These are phyloP conservation scores for Corniculantispora saksenae DNA, from an alignment of 2,329 filamentous ascomycete species.

Conservation along the genomic window DNA sequence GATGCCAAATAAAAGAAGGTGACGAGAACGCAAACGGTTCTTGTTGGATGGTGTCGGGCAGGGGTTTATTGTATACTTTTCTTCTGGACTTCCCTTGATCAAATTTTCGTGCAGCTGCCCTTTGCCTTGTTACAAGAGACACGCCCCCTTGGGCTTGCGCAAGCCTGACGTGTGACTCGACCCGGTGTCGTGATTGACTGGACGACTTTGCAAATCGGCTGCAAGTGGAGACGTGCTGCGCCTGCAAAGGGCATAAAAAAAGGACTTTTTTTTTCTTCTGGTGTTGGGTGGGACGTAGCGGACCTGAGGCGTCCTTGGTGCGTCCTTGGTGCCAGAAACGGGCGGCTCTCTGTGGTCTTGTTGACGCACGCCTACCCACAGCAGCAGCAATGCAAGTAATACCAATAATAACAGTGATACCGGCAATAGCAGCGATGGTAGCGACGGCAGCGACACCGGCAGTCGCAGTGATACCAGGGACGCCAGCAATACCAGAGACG, in stretches of 20 bases:
- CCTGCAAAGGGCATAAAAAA: conserved; percentile 15
- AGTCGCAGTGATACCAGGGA: no score
- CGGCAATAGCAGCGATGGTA: no score
- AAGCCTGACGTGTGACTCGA: conserved; percentile 20
- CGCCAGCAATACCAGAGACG: no score
- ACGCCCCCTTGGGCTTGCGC: conserved; percentile 16
- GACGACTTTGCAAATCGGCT: conserved; percentile 19
- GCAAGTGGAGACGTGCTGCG: conserved; percentile 15
- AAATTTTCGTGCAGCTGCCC: conserved; percentile 15
- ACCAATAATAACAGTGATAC: no score
- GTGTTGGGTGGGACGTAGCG: conserved; percentile 11
- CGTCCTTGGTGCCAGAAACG: conserved; percentile 13
- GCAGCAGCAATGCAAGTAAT: background rate
- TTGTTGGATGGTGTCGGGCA: background rate
- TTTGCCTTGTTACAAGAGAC: conserved; percentile 4
- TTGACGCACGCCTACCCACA: conserved; percentile 5
- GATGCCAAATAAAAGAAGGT: background rate
- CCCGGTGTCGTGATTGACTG: conserved; percentile 22
- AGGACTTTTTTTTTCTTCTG: background rate
- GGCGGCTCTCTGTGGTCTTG: background rate
- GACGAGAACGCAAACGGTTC: background rate
- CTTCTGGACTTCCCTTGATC: conserved; percentile 6
- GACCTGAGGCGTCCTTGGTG: conserved; percentile 15
- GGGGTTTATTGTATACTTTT: conserved; percentile 13
- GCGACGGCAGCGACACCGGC: no score